phyloP scores from a whole-genome alignment of 2,329 filamentous ascomycete genomes.

The Penicillium sp. region DNA sequence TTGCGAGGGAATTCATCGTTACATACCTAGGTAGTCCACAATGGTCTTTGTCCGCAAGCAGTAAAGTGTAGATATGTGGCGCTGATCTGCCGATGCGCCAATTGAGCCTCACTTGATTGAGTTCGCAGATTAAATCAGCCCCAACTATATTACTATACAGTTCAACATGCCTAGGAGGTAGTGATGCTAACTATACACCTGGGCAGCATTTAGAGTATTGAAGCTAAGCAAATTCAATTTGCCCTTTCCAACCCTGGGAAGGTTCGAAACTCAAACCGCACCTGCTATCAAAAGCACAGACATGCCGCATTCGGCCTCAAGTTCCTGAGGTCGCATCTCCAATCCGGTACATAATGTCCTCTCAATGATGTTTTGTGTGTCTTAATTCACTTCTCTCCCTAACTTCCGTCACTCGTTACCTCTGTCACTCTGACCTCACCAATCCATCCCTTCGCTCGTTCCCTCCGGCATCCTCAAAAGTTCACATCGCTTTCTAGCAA shows the following conservation, averaged over 20 bases:
- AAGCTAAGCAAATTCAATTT: not conserved
- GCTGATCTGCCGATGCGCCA: not conserved
- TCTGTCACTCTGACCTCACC: slow-evolving; percentile 15
- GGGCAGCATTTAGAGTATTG: too few relatives aligned
- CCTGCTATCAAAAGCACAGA: not conserved
- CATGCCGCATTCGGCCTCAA: not conserved
- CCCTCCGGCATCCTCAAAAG: not conserved
- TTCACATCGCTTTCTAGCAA: not conserved
- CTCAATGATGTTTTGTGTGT: not conserved
- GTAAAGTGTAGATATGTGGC: not conserved
- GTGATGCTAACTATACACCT: too few relatives aligned
- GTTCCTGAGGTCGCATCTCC: not conserved
- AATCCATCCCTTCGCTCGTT: slow-evolving; percentile 3
- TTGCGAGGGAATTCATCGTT: slow-evolving; percentile 7
- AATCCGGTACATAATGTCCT: not conserved
- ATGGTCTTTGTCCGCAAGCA: slow-evolving; percentile 18
- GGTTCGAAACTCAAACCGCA: not conserved
- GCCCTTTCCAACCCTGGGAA: not conserved
- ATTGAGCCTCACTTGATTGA: not conserved
- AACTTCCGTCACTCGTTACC: slow-evolving; percentile 6
- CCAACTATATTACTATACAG: not conserved
- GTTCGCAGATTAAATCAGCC: not conserved
- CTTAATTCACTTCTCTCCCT: not conserved
- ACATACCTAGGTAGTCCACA: not conserved
- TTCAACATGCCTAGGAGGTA: too few relatives aligned